Evolutionary conservation across 2,329 filamentous ascomycete species (phyloP).

Genomic region (Alternaria atra): DNA sequence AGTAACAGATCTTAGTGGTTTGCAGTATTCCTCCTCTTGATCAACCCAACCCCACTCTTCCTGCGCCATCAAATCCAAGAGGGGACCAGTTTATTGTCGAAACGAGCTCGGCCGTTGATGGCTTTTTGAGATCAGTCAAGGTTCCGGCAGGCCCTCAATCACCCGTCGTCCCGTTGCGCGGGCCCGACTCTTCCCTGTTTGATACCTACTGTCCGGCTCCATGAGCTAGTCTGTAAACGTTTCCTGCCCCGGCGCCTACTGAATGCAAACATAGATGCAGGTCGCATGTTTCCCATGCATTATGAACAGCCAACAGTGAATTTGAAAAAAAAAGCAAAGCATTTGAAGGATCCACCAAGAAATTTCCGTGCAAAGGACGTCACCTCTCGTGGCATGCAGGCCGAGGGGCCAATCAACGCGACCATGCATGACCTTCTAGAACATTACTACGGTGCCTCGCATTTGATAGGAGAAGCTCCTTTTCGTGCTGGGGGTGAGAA

Average conservation of each 20-base stretch:
- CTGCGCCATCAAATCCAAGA: neutral
- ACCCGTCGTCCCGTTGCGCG: neutral
- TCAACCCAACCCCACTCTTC: neutral
- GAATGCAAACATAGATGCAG: neutral
- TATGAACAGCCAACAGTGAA: neutral
- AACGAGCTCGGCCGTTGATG: neutral
- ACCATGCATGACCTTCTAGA: neutral
- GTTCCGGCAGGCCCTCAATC: neutral
- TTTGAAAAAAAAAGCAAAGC: neutral
- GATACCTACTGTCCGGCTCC: neutral
- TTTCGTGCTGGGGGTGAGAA: neutral
- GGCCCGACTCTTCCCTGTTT: neutral
- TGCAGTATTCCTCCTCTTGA: neutral
- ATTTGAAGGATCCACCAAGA: neutral
- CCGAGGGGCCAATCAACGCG: neutral
- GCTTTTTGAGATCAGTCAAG: neutral
- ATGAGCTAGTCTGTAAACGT: neutral
- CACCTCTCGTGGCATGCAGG: neutral
- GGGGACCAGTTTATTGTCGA: neutral
- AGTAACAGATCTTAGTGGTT: neutral
- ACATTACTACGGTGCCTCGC: neutral
- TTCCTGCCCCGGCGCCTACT: neutral
- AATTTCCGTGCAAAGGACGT: neutral
- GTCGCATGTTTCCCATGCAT: neutral
- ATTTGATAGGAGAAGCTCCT: neutral